Conservation (phyloP, 805 yeast species). For the Wilhelminamyces savonicus region DNA sequence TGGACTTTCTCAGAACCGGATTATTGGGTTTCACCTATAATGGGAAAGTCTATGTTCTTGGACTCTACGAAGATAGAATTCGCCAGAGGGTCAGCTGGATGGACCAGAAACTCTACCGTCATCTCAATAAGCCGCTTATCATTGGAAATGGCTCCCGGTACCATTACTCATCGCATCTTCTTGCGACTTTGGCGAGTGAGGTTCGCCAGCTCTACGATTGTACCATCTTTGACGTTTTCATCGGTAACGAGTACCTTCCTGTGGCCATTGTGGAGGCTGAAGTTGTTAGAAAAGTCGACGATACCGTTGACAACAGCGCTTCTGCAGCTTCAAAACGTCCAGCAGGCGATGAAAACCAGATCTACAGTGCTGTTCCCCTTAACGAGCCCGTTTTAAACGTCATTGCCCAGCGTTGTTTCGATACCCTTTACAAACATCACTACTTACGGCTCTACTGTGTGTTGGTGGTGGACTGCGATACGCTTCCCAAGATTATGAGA, state of each 20-base stretch:
- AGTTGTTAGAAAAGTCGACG: slow-evolving; percentile 31
- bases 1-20: slow-evolving; percentile 86
- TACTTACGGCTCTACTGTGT: slow-evolving; percentile 77
- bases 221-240: slow-evolving; percentile 79
- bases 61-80: slow-evolving; percentile 86
- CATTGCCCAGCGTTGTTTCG: slow-evolving; percentile 40
- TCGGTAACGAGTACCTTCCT: slow-evolving; percentile 76
- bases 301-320: slow-evolving; percentile 14
- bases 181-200: slow-evolving; percentile 75
- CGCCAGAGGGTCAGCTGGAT: slow-evolving; percentile 69
- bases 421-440: slow-evolving; percentile 44
- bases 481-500: slow-evolving; percentile 76
- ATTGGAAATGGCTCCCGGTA: slow-evolving; percentile 44
- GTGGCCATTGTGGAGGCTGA: slow-evolving; percentile 80
- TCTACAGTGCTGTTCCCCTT: slow-evolving; percentile 33
- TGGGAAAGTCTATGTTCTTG: slow-evolving; percentile 84
- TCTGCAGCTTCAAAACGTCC: slow-evolving; percentile 6
- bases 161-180: slow-evolving; percentile 82
- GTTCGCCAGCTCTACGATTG: slow-evolving; percentile 83
- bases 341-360: slow-evolving; percentile 14
- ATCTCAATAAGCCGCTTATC: slow-evolving; percentile 24
- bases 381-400: slow-evolving; percentile 38
- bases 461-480: slow-evolving; percentile 69
- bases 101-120: slow-evolving; percentile 38
- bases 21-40: slow-evolving; percentile 80